Conservation (phyloP, 208 protist species). For the Crithidia expoeki region DNA sequence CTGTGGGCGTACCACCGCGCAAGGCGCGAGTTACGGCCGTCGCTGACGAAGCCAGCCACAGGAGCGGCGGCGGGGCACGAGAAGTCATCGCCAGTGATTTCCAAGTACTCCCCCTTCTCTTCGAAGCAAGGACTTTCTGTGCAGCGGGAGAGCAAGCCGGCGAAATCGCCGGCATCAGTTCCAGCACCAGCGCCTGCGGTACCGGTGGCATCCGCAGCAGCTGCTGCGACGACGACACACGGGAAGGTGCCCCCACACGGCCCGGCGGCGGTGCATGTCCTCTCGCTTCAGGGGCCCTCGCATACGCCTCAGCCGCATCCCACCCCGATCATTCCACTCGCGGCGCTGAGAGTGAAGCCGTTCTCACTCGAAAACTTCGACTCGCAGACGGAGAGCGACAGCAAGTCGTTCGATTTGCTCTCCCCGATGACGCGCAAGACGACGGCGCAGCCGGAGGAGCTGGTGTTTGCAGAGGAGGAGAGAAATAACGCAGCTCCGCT, state of each 20-base stretch:
- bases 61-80: neutral
- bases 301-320: neutral
- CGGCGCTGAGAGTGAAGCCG: constrained; percentile 1
- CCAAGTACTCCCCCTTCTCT: constrained; percentile 10
- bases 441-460: constrained; percentile 8
- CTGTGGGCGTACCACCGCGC: constrained; percentile 12
- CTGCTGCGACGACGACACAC: neutral
- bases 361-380: constrained; percentile 6
- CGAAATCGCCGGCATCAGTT: neutral
- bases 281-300: neutral
- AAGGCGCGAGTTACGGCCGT: constrained; percentile 10
- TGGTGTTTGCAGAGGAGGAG: neutral
- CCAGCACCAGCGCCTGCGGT: neutral
- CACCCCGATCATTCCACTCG: no score
- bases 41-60: neutral
- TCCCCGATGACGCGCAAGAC: constrained; percentile 16
- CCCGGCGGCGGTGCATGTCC: constrained; percentile 3
- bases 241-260: neutral
- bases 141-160: constrained; percentile 5
- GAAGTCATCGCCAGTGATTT: constrained; percentile 15
- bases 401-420: constrained; percentile 12
- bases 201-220: neutral
- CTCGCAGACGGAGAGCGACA: constrained; percentile 4
- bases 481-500: neutral
- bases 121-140: neutral